These are phyloP conservation scores for Phytophthora pseudosyringae DNA, from an alignment of 352 stramenopile species.

Conservation along the genomic window DNA sequence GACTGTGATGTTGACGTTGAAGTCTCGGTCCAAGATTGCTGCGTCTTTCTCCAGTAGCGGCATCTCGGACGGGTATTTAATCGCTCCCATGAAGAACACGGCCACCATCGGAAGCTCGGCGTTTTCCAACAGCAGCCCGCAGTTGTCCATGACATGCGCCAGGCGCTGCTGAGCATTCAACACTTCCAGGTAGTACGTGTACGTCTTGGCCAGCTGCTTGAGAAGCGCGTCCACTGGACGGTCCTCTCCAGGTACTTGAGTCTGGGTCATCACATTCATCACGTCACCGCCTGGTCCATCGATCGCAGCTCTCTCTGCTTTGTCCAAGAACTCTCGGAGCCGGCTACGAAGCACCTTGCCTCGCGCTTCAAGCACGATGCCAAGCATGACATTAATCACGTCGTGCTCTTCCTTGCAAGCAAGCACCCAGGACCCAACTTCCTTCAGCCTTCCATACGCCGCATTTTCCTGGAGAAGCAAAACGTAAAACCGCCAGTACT, in stretches of 20 bases:
- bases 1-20: slow-evolving; percentile 35
- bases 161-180: slow-evolving; percentile 47
- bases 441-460: slow-evolving; percentile 67
- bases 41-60: slow-evolving; percentile 27
- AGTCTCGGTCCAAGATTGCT: slow-evolving; percentile 28
- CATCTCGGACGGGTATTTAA: slow-evolving; percentile 32
- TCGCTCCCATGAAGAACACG: slow-evolving; percentile 42
- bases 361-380: slow-evolving; percentile 49
- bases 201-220: slow-evolving; percentile 71
- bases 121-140: slow-evolving; percentile 42
- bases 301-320: not conserved
- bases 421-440: slow-evolving; percentile 72
- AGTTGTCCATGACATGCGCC: slow-evolving; percentile 27
- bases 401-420: slow-evolving; percentile 87
- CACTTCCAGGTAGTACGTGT: slow-evolving; percentile 66
- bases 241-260: slow-evolving; percentile 4
- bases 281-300: not conserved
- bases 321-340: slow-evolving; percentile 28
- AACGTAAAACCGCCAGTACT: slow-evolving; percentile 80
- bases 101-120: slow-evolving; percentile 51
- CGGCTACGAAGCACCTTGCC: slow-evolving; percentile 48
- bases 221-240: slow-evolving; percentile 26
- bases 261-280: slow-evolving; percentile 6
- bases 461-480: slow-evolving; percentile 55
- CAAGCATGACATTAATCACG: slow-evolving; percentile 80